Conservation (phyloP, 2,329 filamentous ascomycete genomes). For the Cadophora luteo-olivacea region DNA sequence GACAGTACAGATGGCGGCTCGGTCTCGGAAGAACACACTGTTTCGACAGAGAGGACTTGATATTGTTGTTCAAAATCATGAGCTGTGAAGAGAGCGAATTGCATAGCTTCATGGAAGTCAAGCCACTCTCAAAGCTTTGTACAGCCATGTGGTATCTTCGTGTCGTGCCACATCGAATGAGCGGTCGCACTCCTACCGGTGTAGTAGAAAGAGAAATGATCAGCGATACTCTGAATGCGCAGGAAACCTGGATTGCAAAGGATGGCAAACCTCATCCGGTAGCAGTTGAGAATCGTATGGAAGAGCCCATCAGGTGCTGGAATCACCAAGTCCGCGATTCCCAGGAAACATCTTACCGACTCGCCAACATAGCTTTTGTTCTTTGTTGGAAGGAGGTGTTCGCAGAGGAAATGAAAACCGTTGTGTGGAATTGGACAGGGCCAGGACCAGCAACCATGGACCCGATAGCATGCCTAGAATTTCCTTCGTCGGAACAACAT, state of each 20-base stretch:
- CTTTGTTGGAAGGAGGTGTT: conserved; percentile 1
- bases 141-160: background rate
- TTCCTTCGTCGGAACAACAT: too few relatives aligned
- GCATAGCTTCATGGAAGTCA: background rate
- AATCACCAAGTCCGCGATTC: background rate
- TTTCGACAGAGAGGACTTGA: too few relatives aligned
- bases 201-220: too few relatives aligned
- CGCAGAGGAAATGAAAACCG: background rate
- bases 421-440: background rate
- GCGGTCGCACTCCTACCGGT: too few relatives aligned
- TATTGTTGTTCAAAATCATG: too few relatives aligned
- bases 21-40: too few relatives aligned
- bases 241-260: too few relatives aligned
- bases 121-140: background rate
- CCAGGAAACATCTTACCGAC: background rate
- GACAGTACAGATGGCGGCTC: too few relatives aligned
- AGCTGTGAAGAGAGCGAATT: too few relatives aligned
- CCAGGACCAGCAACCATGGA: background rate
- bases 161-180: background rate
- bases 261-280: too few relatives aligned
- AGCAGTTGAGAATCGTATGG: too few relatives aligned
- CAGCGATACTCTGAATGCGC: too few relatives aligned
- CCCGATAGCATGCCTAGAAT: background rate
- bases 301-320: background rate
- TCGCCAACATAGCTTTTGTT: background rate